Conservation (phyloP, 306 rosid species). For the Styphnolobium japonicum region DNA sequence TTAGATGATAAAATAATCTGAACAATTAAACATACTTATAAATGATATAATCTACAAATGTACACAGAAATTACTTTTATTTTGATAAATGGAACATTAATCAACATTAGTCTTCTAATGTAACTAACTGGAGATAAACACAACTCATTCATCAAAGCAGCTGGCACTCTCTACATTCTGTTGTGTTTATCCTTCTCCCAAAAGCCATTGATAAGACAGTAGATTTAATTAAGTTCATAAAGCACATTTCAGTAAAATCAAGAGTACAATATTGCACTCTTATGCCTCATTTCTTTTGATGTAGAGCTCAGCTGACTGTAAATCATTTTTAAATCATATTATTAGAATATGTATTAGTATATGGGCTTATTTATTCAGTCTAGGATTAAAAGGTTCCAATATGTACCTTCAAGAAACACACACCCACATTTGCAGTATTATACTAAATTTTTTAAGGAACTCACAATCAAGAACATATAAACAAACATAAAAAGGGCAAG, state of each 20-base stretch:
- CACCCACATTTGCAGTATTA: not conserved
- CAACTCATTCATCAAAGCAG: not conserved
- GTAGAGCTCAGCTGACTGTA: slow-evolving; percentile 1
- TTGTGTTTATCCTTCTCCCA: not conserved
- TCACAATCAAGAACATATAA: not conserved
- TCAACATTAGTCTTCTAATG: not conserved
- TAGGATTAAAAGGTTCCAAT: slow-evolving; percentile 4
- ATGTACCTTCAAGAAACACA: not conserved
- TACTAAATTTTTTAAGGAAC: not conserved
- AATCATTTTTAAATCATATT: not conserved
- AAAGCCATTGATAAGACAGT: not conserved
- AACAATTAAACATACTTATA: not conserved
- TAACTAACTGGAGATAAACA: slow-evolving; percentile 2
- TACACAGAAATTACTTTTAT: not conserved
- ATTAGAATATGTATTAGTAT: not conserved
- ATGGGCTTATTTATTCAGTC: not conserved
- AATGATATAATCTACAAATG: not conserved
- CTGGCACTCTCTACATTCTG: not conserved
- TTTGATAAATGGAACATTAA: not conserved
- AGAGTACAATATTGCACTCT: not conserved
- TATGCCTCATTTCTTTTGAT: not conserved
- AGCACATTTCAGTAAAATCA: not conserved
- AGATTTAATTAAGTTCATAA: not conserved
- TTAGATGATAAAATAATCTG: not conserved
- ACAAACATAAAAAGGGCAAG: not conserved